phyloP scores from a whole-genome alignment of 371 early-diverging fungal genomes.

The Zopfochytrium polystomum region DNA sequence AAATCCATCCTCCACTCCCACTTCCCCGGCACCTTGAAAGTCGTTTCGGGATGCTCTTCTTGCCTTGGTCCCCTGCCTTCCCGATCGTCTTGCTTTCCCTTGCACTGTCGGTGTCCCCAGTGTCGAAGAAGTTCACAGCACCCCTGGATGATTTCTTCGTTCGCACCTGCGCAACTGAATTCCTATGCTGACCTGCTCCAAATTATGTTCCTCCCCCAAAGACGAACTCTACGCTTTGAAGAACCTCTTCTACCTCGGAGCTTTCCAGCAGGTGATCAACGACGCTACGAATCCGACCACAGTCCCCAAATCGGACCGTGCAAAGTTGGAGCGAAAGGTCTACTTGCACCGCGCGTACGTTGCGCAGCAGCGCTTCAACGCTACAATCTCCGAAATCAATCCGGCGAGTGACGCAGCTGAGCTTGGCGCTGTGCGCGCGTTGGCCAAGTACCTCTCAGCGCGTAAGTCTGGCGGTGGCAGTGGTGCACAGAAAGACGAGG shows the following conservation, averaged over 20 bases:
- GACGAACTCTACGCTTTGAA: slow-evolving; percentile 65
- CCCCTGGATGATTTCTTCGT: no score
- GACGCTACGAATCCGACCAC: slow-evolving; percentile 54
- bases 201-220: no score
- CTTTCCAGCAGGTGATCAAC: slow-evolving; percentile 67
- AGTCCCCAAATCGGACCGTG: slow-evolving; percentile 41
- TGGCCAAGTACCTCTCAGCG: slow-evolving; percentile 52
- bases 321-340: slow-evolving; percentile 53
- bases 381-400: slow-evolving; percentile 57
- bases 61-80: no score
- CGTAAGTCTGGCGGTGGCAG: no score
- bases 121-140: no score
- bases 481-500: slow-evolving; percentile 31
- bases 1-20: no score
- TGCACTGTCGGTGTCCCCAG: no score
- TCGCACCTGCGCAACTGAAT: no score
- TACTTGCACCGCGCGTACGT: slow-evolving; percentile 65
- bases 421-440: slow-evolving; percentile 53
- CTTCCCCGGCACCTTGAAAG: no score
- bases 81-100: no score
- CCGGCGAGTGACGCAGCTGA: slow-evolving; percentile 42
- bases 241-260: slow-evolving; percentile 67
- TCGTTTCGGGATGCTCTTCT: no score
- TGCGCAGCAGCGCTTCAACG: slow-evolving; percentile 62
- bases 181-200: no score